A percentile compares a stretch with the other conserved stretches of the same genome.
phyloP scores from a whole-genome alignment of 1,139 yeast genomes.

The Candida glucosophila region DNA sequence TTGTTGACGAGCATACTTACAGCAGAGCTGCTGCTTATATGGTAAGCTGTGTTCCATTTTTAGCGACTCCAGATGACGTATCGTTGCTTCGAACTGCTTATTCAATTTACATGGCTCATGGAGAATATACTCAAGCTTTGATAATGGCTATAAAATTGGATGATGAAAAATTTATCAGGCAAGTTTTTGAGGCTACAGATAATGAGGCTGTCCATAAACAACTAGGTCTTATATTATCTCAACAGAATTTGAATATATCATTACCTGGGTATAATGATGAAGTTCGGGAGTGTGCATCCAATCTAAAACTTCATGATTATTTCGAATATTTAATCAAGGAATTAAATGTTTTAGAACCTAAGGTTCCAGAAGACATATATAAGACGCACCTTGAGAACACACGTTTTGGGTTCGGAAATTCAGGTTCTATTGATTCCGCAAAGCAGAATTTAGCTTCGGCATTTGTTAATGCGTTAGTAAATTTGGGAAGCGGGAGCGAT shows the following conservation, averaged over 20 bases:
- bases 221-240: slow-evolving; percentile 81
- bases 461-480: slow-evolving; percentile 85
- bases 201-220: slow-evolving; percentile 79
- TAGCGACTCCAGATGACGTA: slow-evolving; percentile 91
- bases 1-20: slow-evolving; percentile 78
- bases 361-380: slow-evolving; percentile 91
- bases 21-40: slow-evolving; percentile 88
- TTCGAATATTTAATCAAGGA: slow-evolving; percentile 77
- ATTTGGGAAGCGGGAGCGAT: slow-evolving; percentile 85
- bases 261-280: slow-evolving; percentile 58
- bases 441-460: slow-evolving; percentile 94
- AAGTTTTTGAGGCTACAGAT: slow-evolving; percentile 68
- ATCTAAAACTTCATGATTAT: slow-evolving; percentile 70
- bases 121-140: slow-evolving; percentile 82
- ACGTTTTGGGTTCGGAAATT: slow-evolving; percentile 46
- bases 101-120: slow-evolving; percentile 71
- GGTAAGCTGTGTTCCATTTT: slow-evolving; percentile 90
- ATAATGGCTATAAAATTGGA: slow-evolving; percentile 85
- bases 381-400: slow-evolving; percentile 80
- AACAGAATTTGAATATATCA: slow-evolving; percentile 75
- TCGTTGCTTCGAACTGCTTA: slow-evolving; percentile 88
- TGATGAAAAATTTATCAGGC: slow-evolving; percentile 65
- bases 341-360: slow-evolving; percentile 79
- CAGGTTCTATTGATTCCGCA: slow-evolving; percentile 76
- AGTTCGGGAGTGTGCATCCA: slow-evolving; percentile 81